Evolutionary conservation across 2,329 filamentous ascomycete genomes (phyloP).

Genomic region (Aureobasidium sp.): DNA sequence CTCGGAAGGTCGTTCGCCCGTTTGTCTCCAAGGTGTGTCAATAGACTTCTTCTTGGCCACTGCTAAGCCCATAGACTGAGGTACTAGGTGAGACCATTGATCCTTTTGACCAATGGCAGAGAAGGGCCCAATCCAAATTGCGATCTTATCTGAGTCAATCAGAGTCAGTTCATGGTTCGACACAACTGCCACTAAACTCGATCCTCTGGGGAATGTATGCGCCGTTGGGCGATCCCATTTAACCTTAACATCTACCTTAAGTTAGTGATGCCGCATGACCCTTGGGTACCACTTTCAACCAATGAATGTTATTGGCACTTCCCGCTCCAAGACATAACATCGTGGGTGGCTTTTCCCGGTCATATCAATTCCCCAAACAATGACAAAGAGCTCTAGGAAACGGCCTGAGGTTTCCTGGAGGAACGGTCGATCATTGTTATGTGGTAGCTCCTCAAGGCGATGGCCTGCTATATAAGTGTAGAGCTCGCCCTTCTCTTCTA

Average conservation of each 20-base stretch:
- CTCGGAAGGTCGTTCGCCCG: background rate
- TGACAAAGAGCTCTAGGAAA: background rate
- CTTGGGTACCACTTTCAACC: background rate
- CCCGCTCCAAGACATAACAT: background rate
- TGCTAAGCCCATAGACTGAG: background rate
- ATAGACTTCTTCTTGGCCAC: background rate
- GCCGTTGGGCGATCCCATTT: background rate
- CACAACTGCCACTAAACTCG: background rate
- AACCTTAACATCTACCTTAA: slow-evolving; percentile 11
- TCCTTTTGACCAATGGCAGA: background rate
- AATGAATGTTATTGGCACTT: background rate
- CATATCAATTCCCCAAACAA: background rate
- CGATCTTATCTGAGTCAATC: slow-evolving; percentile 7
- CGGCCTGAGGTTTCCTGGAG: background rate
- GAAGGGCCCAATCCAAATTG: background rate
- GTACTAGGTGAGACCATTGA: background rate
- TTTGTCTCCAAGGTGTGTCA: background rate
- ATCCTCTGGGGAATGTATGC: background rate
- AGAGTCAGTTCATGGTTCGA: background rate
- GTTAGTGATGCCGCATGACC: background rate
- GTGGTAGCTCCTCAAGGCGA: background rate
- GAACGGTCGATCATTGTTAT: background rate
- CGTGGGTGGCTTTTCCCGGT: background rate
- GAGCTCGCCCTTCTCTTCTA: background rate
- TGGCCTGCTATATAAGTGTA: background rate